These are phyloP conservation scores for Ophiocordyceps australis DNA, from an alignment of 2,329 filamentous ascomycete genomes.

Conservation along the genomic window DNA sequence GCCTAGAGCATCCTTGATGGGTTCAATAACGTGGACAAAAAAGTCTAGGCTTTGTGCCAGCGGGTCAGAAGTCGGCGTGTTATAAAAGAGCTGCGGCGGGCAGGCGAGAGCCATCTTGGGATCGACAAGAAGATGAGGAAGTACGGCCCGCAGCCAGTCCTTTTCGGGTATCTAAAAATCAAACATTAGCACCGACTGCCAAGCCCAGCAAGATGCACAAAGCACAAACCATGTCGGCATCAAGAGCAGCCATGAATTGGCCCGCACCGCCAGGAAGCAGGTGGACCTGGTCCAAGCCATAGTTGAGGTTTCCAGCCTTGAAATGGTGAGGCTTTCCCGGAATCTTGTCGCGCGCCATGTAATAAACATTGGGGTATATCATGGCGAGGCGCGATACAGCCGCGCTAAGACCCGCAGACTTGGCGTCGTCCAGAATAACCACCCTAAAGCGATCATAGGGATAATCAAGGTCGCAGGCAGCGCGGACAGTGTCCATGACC, in stretches of 20 bases:
- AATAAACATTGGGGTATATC: constrained; percentile 29
- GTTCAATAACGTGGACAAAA: constrained; percentile 35
- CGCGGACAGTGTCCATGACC: constrained; percentile 37
- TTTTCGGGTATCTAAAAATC: constrained; percentile 35
- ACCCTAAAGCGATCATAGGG: constrained; percentile 32
- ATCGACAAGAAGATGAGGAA: constrained; percentile 41
- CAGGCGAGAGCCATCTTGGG: constrained; percentile 39
- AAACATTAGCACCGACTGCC: not conserved
- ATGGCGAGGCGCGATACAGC: constrained; percentile 17
- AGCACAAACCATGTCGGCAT: constrained; percentile 40
- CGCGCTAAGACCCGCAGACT: constrained; percentile 21
- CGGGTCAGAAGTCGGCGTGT: constrained; percentile 38
- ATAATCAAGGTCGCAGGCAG: constrained; percentile 34
- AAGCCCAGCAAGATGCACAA: too few relatives aligned
- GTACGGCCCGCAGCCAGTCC: constrained; percentile 37
- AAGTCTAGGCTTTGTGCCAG: constrained; percentile 38
- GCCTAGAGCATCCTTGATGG: constrained; percentile 29
- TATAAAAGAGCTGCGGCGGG: constrained; percentile 45
- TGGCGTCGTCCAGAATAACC: constrained; percentile 35
- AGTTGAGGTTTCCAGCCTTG: constrained; percentile 48
- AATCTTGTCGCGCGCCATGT: constrained; percentile 30
- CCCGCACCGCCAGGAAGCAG: constrained; percentile 34
- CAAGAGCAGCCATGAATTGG: constrained; percentile 42
- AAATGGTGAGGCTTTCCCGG: constrained; percentile 34
- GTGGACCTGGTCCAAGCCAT: constrained; percentile 31